A percentile compares a stretch with the other conserved stretches of the same genome.
These are phyloP conservation scores for Lepidium didymum DNA, from an alignment of 345 rosid genomes.

Conservation along the genomic window DNA sequence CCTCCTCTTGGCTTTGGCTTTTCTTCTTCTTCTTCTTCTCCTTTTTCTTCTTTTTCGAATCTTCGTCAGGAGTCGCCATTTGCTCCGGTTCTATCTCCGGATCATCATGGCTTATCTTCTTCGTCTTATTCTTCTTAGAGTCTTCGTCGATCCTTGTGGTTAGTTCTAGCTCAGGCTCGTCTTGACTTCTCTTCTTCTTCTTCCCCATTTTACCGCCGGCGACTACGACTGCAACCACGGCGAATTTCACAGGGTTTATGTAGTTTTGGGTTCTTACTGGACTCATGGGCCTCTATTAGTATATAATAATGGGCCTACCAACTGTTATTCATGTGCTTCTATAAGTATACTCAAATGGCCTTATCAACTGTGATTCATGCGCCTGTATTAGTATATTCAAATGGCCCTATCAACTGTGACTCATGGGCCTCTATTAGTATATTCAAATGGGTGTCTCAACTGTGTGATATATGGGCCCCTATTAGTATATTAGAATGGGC, in stretches of 20 bases:
- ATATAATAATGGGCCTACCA: not conserved
- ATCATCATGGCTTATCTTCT: slow-evolving; percentile 18
- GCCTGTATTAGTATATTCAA: too few relatives aligned
- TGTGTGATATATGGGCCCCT: too few relatives aligned
- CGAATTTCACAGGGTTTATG: slow-evolving; percentile 23
- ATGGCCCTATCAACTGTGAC: too few relatives aligned
- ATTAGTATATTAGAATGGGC: too few relatives aligned
- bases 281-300: not conserved
- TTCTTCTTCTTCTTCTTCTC: slow-evolving; percentile 24
- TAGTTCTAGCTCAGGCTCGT: slow-evolving; percentile 20
- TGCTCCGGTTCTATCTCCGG: slow-evolving; percentile 8
- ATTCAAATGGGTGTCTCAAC: too few relatives aligned
- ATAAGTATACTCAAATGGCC: too few relatives aligned
- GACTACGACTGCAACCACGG: not conserved
- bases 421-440: too few relatives aligned
- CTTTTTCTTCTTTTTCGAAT: slow-evolving; percentile 37
- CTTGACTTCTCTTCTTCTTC: slow-evolving; percentile 31
- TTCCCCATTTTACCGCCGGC: slow-evolving; percentile 55
- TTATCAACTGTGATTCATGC: too few relatives aligned
- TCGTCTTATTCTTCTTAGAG: slow-evolving; percentile 4
- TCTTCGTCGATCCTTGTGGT: not conserved
- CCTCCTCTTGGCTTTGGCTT: slow-evolving; percentile 4
- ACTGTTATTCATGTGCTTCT: too few relatives aligned
- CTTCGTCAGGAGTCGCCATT: slow-evolving; percentile 30
- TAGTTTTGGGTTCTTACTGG: slow-evolving; percentile 11